A percentile compares a stretch with the other conserved stretches of the same genome.
These are phyloP conservation scores for Amauroascus niger DNA, from an alignment of 2,329 filamentous ascomycete genomes.

Conservation along the genomic window DNA sequence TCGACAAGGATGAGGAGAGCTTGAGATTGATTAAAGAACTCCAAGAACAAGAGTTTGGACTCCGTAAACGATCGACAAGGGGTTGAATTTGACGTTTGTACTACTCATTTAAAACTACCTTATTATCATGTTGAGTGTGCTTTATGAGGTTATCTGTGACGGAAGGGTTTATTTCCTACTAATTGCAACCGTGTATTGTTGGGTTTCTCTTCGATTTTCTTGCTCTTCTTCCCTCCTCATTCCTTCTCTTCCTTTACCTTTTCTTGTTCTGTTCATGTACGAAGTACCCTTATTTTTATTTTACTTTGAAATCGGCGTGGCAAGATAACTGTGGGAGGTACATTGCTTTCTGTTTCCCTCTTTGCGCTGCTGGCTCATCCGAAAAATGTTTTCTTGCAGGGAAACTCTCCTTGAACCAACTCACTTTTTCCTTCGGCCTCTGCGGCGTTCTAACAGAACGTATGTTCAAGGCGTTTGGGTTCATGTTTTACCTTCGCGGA, in stretches of 20 bases:
- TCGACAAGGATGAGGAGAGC: slow-evolving; percentile 35
- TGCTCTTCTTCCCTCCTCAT: no score
- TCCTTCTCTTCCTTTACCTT: no score
- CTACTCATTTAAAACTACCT: not conserved
- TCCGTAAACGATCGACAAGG: slow-evolving; percentile 29
- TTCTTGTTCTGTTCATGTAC: slow-evolving; percentile 15
- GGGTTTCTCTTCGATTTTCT: not conserved
- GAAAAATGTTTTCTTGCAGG: not conserved
- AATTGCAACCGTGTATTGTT: not conserved
- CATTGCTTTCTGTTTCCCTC: not conserved
- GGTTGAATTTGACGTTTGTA: slow-evolving; percentile 3
- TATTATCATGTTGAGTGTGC: not conserved
- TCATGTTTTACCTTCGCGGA: not conserved
- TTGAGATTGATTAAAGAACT: slow-evolving; percentile 37
- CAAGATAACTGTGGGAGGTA: not conserved
- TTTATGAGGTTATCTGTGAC: not conserved
- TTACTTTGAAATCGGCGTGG: not conserved
- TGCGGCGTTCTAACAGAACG: not conserved
- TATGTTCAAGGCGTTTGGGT: slow-evolving; percentile 1
- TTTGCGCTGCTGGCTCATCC: not conserved
- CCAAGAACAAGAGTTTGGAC: slow-evolving; percentile 39
- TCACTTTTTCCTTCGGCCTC: not conserved
- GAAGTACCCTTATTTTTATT: not conserved
- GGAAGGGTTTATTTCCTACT: not conserved
- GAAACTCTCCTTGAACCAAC: not conserved